phyloP scores from a whole-genome alignment of 192 early-diverging fungal genomes.

The Mortierella antarctica region DNA sequence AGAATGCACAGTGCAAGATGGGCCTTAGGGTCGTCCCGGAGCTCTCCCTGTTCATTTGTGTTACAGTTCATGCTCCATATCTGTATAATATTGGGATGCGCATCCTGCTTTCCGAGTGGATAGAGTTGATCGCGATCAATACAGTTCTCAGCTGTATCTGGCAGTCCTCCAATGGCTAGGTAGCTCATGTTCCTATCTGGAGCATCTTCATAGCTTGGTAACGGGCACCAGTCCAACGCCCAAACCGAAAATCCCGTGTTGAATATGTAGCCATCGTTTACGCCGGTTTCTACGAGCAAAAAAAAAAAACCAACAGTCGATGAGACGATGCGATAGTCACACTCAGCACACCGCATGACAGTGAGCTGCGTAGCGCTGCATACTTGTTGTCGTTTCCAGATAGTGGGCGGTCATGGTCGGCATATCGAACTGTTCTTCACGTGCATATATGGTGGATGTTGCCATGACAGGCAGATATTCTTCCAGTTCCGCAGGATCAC shows the following conservation, averaged over 20 bases:
- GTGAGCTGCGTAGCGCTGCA: background rate
- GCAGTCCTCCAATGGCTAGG: slow-evolving; percentile 41
- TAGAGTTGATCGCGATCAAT: slow-evolving; percentile 38
- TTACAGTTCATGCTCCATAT: slow-evolving; percentile 43
- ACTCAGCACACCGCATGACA: background rate
- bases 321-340: background rate
- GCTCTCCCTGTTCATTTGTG: slow-evolving; percentile 15
- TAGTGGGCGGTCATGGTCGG: slow-evolving; percentile 19
- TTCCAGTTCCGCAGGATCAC: slow-evolving; percentile 32
- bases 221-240: slow-evolving; percentile 37
- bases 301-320: background rate
- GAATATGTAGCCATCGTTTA: slow-evolving; percentile 36
- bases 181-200: slow-evolving; percentile 8
- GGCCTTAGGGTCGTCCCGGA: slow-evolving; percentile 13
- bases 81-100: slow-evolving; percentile 45
- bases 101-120: slow-evolving; percentile 44
- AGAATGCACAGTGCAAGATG: slow-evolving; percentile 33
- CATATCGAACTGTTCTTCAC: slow-evolving; percentile 17
- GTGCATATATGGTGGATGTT: slow-evolving; percentile 7
- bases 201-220: slow-evolving; percentile 4
- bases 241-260: slow-evolving; percentile 44
- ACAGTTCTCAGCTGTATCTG: slow-evolving; percentile 48
- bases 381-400: slow-evolving; percentile 23
- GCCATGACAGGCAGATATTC: slow-evolving; percentile 35
- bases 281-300: slow-evolving; percentile 5